Evolutionary conservation across 768 basidiomycete genomes (phyloP).

Genomic region (Tephrocybe rancida): DNA sequence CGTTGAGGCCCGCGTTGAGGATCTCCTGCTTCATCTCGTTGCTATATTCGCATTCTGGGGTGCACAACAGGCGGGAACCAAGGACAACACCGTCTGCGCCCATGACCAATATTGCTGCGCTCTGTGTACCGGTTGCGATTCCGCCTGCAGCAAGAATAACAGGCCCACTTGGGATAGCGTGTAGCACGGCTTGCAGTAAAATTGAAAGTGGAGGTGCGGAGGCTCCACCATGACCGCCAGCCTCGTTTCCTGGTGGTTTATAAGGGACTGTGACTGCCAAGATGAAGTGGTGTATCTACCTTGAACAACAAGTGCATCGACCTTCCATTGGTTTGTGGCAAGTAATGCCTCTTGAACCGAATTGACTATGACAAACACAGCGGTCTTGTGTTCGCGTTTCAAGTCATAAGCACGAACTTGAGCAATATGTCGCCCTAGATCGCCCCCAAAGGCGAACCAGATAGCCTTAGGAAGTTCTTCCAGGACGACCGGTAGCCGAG

Average conservation of each 20-base stretch:
- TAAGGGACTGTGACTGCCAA: background rate
- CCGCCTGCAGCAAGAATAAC: conserved; percentile 66
- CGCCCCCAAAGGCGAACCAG: conserved; percentile 61
- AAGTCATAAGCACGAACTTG: conserved; percentile 40
- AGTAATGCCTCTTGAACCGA: conserved; percentile 50
- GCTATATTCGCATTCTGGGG: conserved; percentile 41
- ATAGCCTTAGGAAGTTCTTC: conserved; percentile 47
- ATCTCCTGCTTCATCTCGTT: conserved; percentile 21
- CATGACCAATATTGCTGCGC: conserved; percentile 50
- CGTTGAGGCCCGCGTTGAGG: conserved; percentile 24
- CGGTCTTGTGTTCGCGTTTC: conserved; percentile 42
- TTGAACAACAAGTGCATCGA: conserved; percentile 67
- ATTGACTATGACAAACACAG: conserved; percentile 54
- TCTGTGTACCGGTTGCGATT: conserved; percentile 49
- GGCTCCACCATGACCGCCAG: conserved; percentile 38
- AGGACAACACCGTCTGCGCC: conserved; percentile 56
- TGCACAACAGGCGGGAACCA: conserved; percentile 62
- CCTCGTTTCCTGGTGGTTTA: conserved; percentile 24
- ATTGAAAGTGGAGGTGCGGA: conserved; percentile 47
- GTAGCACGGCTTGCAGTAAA: conserved; percentile 48
- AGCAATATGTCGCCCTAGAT: conserved; percentile 49
- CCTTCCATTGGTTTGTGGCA: conserved; percentile 51
- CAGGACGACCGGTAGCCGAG: conserved; percentile 42
- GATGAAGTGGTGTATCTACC: conserved; percentile 41
- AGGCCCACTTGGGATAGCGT: conserved; percentile 36